Evolutionary conservation across 164 flowering plant genomes (phyloP).

Genomic region (Macadamia tetraphylla): DNA sequence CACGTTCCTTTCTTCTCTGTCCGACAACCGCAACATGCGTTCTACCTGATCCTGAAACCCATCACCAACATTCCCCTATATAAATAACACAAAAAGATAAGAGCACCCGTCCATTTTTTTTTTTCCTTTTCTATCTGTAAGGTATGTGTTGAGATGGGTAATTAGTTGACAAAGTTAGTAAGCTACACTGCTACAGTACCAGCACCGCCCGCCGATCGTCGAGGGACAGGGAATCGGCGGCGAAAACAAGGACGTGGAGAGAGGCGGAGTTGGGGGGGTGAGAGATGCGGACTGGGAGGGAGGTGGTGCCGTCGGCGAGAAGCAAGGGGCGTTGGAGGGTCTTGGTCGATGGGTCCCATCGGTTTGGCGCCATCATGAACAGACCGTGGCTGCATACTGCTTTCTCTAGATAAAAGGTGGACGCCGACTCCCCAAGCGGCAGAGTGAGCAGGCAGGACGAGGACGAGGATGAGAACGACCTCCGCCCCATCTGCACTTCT

Average conservation of each 20-base stretch:
- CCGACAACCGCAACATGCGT: slow-evolving; percentile 47
- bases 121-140: background rate
- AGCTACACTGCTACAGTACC: slow-evolving; percentile 8
- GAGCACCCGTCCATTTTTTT: too few relatives aligned
- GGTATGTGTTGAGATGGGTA: background rate
- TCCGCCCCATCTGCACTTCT: too few relatives aligned
- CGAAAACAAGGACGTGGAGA: slow-evolving; percentile 18
- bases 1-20: slow-evolving; percentile 25
- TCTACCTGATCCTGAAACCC: slow-evolving; percentile 33
- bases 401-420: slow-evolving; percentile 25
- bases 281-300: slow-evolving; percentile 25
- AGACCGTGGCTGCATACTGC: slow-evolving; percentile 45
- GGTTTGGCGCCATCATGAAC: slow-evolving; percentile 53
- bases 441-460: slow-evolving; percentile 1
- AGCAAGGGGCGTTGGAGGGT: slow-evolving; percentile 37
- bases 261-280: slow-evolving; percentile 15
- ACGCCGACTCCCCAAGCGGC: background rate
- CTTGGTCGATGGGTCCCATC: slow-evolving; percentile 31
- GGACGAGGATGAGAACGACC: too few relatives aligned
- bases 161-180: background rate
- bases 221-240: slow-evolving; percentile 9
- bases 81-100: too few relatives aligned
- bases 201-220: slow-evolving; percentile 17
- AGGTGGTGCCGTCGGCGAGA: slow-evolving; percentile 20
- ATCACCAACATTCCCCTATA: background rate